phyloP scores from a whole-genome alignment of 1,284 basidiomycete genomes.

The Macrocybe sp. region DNA sequence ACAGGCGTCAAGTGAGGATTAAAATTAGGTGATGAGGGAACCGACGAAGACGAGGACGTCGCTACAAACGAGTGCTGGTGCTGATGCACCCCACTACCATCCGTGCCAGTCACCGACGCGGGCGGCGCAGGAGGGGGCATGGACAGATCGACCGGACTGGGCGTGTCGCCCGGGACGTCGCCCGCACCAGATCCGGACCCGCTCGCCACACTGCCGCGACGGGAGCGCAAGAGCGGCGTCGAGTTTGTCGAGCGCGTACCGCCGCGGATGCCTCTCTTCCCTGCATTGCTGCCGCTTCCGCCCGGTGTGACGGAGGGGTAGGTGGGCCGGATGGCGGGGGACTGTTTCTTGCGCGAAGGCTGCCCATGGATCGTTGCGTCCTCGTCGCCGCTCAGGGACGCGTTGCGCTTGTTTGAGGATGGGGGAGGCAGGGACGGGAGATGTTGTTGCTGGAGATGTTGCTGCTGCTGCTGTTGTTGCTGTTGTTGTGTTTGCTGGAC shows the following conservation, averaged over 20 bases:
- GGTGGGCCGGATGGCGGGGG: conserved; percentile 40
- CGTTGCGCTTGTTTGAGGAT: conserved; percentile 20
- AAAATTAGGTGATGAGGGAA: conserved; percentile 19
- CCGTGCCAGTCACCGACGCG: conserved; percentile 9
- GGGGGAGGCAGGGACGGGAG: too few relatives aligned
- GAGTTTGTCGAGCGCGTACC: conserved; percentile 57
- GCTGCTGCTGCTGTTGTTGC: too few relatives aligned
- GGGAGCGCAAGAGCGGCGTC: conserved; percentile 53
- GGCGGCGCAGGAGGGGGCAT: conserved; percentile 66
- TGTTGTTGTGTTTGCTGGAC: too few relatives aligned
- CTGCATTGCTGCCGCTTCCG: conserved; percentile 1
- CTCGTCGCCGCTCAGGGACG: conserved; percentile 28
- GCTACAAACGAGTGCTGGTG: not conserved
- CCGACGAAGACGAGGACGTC: conserved; percentile 6
- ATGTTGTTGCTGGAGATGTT: too few relatives aligned
- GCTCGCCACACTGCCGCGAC: conserved; percentile 32
- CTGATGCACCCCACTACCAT: too few relatives aligned
- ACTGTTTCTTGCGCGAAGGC: conserved; percentile 49
- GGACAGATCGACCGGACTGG: conserved; percentile 78
- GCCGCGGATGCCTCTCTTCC: conserved; percentile 32
- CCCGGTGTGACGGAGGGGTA: conserved; percentile 14
- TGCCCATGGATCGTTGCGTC: conserved; percentile 15
- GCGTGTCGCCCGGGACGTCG: conserved; percentile 50
- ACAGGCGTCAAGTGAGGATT: conserved; percentile 59
- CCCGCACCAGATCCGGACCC: not conserved